Percentiles rank a stretch among this genome's conserved stretches.
Conservation (phyloP, 345 rosid genomes). For the Dipteronia dyeriana region DNA sequence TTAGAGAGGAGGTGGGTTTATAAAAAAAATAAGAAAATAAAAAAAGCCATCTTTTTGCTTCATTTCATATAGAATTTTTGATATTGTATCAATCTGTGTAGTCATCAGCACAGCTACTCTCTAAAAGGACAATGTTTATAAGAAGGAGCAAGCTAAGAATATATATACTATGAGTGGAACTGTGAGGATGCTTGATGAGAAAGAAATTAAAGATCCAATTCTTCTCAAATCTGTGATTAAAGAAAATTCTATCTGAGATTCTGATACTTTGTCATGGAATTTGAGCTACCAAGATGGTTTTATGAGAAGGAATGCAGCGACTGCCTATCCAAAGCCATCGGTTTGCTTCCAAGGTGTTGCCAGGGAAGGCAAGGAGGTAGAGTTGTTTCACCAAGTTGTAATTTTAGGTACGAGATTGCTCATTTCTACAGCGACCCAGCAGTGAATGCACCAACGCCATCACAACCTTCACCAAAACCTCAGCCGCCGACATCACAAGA, state of each 20-base stretch:
- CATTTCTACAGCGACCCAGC: background rate
- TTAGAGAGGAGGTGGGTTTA: slow-evolving; percentile 31
- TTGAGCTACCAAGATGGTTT: slow-evolving; percentile 7
- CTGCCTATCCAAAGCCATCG: slow-evolving; percentile 4
- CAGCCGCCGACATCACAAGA: background rate
- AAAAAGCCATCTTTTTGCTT: slow-evolving; percentile 26
- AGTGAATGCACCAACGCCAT: background rate
- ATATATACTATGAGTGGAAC: slow-evolving; percentile 16
- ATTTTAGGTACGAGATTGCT: slow-evolving; percentile 6
- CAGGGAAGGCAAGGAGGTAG: slow-evolving; percentile 12
- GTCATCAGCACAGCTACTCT: background rate
- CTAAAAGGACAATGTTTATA: background rate
- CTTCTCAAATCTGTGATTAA: background rate
- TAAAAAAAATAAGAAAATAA: slow-evolving; percentile 13
- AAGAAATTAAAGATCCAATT: background rate
- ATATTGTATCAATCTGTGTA: slow-evolving; percentile 26
- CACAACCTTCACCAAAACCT: background rate
- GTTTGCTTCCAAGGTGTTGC: background rate
- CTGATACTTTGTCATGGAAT: slow-evolving; percentile 17
- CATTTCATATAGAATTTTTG: slow-evolving; percentile 26
- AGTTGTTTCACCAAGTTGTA: slow-evolving; percentile 11
- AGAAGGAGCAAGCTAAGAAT: background rate
- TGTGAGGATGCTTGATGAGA: background rate
- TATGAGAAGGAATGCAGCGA: background rate
- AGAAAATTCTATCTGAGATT: background rate